Evolutionary conservation across 106 monocot genomes (phyloP).

Genomic region (Platanthera zijinensis): DNA sequence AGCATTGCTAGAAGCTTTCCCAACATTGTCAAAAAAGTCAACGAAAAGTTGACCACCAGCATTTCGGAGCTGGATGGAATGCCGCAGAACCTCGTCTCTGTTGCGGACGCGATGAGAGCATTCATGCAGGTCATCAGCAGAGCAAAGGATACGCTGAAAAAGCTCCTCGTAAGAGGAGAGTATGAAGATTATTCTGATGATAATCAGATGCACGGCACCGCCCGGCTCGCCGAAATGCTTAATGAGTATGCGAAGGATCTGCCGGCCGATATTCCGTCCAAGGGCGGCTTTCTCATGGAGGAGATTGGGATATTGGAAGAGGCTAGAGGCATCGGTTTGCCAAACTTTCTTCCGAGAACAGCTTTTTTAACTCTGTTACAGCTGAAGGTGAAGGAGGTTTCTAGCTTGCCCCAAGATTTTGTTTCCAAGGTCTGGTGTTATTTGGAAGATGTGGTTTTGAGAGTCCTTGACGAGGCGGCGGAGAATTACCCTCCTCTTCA

Average conservation of each 20-base stretch:
- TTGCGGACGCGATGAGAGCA: too few relatives aligned
- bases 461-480: background rate
- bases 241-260: slow-evolving; percentile 1
- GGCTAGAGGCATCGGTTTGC: slow-evolving; percentile 13
- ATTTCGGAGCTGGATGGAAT: too few relatives aligned
- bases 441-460: slow-evolving; percentile 13
- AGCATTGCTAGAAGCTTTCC: slow-evolving; percentile 38
- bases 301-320: slow-evolving; percentile 24
- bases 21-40: slow-evolving; percentile 42
- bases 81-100: too few relatives aligned
- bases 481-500: slow-evolving; percentile 35
- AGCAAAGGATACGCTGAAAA: too few relatives aligned
- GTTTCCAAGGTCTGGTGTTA: background rate
- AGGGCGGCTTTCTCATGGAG: slow-evolving; percentile 32
- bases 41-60: slow-evolving; percentile 23
- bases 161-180: slow-evolving; percentile 20
- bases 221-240: slow-evolving; percentile 36
- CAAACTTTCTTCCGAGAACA: too few relatives aligned
- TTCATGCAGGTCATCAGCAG: too few relatives aligned
- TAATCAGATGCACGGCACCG: slow-evolving; percentile 18
- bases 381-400: too few relatives aligned
- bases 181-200: slow-evolving; percentile 19
- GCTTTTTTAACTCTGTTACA: too few relatives aligned
- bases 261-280: background rate
- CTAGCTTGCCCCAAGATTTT: too few relatives aligned